Percentiles rank a stretch among this genome's conserved stretches.
phyloP scores from a whole-genome alignment of 202 grass and related monocot species.

The Schoenoplectus triqueter region DNA sequence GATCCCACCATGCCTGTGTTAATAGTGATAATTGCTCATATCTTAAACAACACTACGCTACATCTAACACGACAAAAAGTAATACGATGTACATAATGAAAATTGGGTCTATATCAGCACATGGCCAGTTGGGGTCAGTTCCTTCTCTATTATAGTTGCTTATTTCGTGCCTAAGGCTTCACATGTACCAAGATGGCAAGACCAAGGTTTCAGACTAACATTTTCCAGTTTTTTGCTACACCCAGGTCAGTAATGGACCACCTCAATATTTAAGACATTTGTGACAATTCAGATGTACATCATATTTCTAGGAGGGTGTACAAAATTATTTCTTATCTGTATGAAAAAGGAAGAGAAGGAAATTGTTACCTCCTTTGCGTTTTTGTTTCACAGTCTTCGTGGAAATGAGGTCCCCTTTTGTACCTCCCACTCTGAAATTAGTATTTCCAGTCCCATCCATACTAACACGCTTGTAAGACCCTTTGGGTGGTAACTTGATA shows the following conservation, averaged over 20 bases:
- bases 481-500: constrained; percentile 57
- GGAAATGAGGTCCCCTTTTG: constrained; percentile 67
- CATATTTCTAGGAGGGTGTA: not conserved
- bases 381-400: constrained; percentile 87
- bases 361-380: constrained; percentile 68
- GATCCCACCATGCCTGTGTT: constrained; percentile 54
- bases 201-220: constrained; percentile 7
- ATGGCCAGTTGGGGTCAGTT: not conserved
- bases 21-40: not conserved
- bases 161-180: not conserved
- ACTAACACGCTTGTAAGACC: constrained; percentile 58
- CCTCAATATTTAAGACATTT: too few species aligned
- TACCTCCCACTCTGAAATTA: constrained; percentile 59
- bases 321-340: too few species aligned
- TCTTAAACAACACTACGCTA: constrained; percentile 19
- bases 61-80: not conserved
- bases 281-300: too few species aligned
- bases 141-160: not conserved
- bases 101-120: constrained; percentile 22
- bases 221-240: not conserved
- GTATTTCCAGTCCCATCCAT: constrained; percentile 57
- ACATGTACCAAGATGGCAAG: not conserved
- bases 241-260: too few species aligned
- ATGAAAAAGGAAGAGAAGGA: constrained; percentile 35
- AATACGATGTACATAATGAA: not conserved